These are phyloP conservation scores for Aechmea fasciata DNA, from an alignment of 176 grass and related monocot genomes.

Conservation along the genomic window DNA sequence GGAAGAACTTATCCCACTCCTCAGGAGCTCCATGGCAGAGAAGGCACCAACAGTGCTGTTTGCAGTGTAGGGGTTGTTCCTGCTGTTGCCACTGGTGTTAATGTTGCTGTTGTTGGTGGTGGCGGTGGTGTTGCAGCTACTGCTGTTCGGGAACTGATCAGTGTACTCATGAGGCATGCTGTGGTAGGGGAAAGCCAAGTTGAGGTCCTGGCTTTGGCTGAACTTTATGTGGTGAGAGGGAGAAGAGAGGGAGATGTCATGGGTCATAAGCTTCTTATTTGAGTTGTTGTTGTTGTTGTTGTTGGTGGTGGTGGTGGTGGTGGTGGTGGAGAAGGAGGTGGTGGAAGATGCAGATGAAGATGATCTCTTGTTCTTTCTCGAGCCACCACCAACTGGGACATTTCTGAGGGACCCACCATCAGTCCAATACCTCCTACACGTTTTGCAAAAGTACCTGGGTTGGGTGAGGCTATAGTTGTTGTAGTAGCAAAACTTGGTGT, in stretches of 20 bases:
- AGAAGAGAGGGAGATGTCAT: not conserved
- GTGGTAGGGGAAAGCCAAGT: slow-evolving; percentile 18
- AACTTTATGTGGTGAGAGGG: slow-evolving; percentile 9
- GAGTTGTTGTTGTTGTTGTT: slow-evolving; percentile 1
- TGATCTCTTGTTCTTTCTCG: slow-evolving; percentile 87
- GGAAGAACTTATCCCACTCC: not conserved
- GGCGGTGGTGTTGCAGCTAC: not conserved
- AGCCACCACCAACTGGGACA: slow-evolving; percentile 93
- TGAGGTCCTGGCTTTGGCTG: slow-evolving; percentile 25
- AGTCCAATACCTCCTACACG: slow-evolving; percentile 94
- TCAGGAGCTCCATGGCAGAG: slow-evolving; percentile 1
- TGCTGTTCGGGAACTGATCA: not conserved
- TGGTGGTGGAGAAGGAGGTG: slow-evolving; percentile 23
- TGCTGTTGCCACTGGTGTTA: not conserved
- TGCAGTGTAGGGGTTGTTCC: not conserved
- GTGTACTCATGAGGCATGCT: not conserved
- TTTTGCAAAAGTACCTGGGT: slow-evolving; percentile 98
- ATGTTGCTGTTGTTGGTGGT: not conserved
- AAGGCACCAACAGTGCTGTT: not conserved
- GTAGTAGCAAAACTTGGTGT: slow-evolving; percentile 37
- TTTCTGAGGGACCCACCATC: slow-evolving; percentile 87
- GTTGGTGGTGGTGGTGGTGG: slow-evolving; percentile 22
- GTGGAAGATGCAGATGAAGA: slow-evolving; percentile 35
- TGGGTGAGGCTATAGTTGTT: slow-evolving; percentile 46
- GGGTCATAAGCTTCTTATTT: not conserved